Evolutionary conservation across 1,284 basidiomycete genomes (phyloP).

Genomic region (Papiliotrema fonsecae): DNA sequence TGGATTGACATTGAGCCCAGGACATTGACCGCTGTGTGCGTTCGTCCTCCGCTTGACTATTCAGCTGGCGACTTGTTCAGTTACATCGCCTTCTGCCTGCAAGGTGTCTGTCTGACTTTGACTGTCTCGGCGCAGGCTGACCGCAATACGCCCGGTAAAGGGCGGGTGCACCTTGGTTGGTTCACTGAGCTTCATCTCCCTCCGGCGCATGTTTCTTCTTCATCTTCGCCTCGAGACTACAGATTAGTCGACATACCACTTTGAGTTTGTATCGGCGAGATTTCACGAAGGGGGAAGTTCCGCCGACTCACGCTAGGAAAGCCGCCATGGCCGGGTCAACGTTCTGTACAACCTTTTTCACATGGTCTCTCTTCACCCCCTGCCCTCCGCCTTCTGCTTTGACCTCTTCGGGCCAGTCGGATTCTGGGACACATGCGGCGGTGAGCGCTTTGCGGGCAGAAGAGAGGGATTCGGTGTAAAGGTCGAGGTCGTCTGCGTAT

Average conservation of each 20-base stretch:
- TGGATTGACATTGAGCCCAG: no score
- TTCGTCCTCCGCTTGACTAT: no score
- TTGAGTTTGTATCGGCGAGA: no score
- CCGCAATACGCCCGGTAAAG: no score
- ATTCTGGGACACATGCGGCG: conserved; percentile 54
- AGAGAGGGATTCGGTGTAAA: conserved; percentile 58
- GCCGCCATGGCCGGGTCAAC: conserved; percentile 33
- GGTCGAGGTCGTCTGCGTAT: conserved; percentile 69
- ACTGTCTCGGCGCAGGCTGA: no score
- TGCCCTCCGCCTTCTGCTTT: conserved; percentile 14
- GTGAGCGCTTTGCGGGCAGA: conserved; percentile 55
- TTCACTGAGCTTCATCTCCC: no score
- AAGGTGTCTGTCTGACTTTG: no score
- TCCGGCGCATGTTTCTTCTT: conserved; percentile 19
- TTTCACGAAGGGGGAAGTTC: neutral
- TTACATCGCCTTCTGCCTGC: no score
- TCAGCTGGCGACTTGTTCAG: no score
- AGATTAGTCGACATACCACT: no score
- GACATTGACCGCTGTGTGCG: no score
- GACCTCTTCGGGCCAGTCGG: conserved; percentile 61
- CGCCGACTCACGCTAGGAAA: conserved; percentile 36
- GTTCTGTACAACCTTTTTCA: conserved; percentile 11
- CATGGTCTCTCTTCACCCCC: conserved; percentile 1
- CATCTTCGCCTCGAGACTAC: conserved; percentile 29
- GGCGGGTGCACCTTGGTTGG: no score